Conservation (phyloP, 495 filamentous ascomycete genomes). For the Letharia columbiana region DNA sequence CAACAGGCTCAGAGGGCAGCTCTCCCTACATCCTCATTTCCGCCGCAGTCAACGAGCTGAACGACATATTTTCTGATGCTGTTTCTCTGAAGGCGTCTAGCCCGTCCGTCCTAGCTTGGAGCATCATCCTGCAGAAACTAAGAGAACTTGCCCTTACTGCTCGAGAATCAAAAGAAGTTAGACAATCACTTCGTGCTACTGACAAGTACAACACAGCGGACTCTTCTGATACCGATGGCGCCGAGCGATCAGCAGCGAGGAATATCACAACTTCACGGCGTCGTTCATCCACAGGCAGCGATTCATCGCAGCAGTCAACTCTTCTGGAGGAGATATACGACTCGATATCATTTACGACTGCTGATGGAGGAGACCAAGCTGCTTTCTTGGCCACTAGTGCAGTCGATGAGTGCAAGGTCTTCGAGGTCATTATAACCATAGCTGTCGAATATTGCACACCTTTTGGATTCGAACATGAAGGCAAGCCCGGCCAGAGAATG, state of each 20-base stretch:
- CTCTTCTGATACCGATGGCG: constrained; percentile 26
- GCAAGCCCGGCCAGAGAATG: constrained; percentile 41
- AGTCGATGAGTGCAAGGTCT: constrained; percentile 47
- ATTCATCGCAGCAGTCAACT: constrained; percentile 37
- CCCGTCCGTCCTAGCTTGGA: constrained; percentile 69
- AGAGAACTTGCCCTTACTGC: constrained; percentile 49
- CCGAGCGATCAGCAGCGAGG: constrained; percentile 20
- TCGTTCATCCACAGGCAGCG: constrained; percentile 25
- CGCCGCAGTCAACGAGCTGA: constrained; percentile 54
- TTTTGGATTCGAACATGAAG: constrained; percentile 38
- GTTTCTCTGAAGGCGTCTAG: constrained; percentile 47
- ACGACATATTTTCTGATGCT: constrained; percentile 47
- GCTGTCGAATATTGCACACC: constrained; percentile 41
- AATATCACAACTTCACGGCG: constrained; percentile 10
- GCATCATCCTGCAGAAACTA: constrained; percentile 61
- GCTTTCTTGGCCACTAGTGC: constrained; percentile 42
- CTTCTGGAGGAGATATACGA: constrained; percentile 47
- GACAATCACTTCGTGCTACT: constrained; percentile 54
- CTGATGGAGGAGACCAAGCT: constrained; percentile 40
- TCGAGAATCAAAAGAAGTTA: constrained; percentile 50
- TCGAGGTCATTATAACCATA: constrained; percentile 54
- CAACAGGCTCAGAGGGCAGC: constrained; percentile 29
- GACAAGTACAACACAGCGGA: constrained; percentile 31
- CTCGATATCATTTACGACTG: constrained; percentile 33
- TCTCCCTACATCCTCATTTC: constrained; percentile 55